Evolutionary conservation across 352 stramenopile genomes (phyloP), one percentile per base, ranked within the genome.

Genomic region (Globisporangium ultimum): DNA sequence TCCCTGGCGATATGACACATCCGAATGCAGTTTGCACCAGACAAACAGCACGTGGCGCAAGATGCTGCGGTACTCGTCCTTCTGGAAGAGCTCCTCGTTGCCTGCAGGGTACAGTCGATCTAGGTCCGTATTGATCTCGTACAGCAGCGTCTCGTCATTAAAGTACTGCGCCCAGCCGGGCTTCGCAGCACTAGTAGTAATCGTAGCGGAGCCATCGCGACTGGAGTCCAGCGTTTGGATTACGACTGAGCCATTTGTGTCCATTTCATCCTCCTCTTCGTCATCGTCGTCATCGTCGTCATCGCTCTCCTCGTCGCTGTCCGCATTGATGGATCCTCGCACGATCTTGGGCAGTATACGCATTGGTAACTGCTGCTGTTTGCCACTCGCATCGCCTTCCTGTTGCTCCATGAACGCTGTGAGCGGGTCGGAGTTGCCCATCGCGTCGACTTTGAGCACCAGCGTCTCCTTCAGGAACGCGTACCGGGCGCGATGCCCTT

Each of bases 101-200:
- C 84, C 84, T 1, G 72, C 68, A 2, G 84, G 84, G 51, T 88
- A 92, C 40, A 94, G 57, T 6, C 83, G 78, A 43, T 92, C 75
- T 40, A 94, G 53, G 51, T 94, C 84, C 40, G 76, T 92, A 55
- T 94, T 90, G 61, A 94, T 94, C 63, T 92, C 84, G 38, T 88
- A 72, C 38, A 91, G 50, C 22, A 94, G 55, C 10, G 60, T 72
- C 14, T 89, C 84, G 53, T 94, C 78, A 24, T 61, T 83, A 57
- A 89, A 91, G 49, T 78, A 88, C 58, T 91, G 80, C 13, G 64
- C 72, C 80, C 81, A 91, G 14, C 60, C 24, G 22, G 66, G 28
- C 28, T 36, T 36, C 28, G 28, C 28, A 36, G 28, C 8, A 36
- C 28, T 5, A 36, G 5, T 36, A 36, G 28, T n/a, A n/a, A n/a